A percentile compares a stretch with the other conserved stretches of the same genome.
Evolutionary conservation across 305 asterid genomes (phyloP).

Genomic region (Fraxinus floribunda): DNA sequence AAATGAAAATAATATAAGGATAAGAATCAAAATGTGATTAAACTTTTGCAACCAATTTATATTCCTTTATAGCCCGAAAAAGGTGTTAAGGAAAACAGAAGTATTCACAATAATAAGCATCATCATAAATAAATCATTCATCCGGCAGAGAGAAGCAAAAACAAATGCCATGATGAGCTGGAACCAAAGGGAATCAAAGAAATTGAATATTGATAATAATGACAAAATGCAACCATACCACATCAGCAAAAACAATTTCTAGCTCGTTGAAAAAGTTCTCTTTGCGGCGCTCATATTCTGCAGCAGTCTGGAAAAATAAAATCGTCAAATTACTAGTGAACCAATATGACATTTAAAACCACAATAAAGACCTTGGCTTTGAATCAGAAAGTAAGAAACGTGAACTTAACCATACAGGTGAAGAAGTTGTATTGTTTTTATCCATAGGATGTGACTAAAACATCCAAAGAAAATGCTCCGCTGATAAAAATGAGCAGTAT

Average conservation of each 20-base stretch:
- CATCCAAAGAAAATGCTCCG: background rate
- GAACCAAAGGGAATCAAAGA: background rate
- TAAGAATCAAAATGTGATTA: background rate
- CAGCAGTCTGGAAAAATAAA: slow-evolving; percentile 64
- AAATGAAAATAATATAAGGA: slow-evolving; percentile 7
- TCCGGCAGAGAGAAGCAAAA: background rate
- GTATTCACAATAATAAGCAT: background rate
- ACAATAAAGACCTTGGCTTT: background rate
- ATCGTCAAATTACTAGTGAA: background rate
- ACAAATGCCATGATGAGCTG: background rate
- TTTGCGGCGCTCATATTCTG: slow-evolving; percentile 82
- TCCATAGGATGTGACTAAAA: background rate
- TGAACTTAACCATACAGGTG: background rate
- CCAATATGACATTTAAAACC: background rate
- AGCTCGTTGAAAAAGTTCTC: slow-evolving; percentile 94
- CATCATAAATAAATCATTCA: background rate
- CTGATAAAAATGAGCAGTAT: background rate
- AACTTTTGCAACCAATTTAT: background rate
- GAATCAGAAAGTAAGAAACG: background rate
- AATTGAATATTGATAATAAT: background rate
- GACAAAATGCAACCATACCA: slow-evolving; percentile 48
- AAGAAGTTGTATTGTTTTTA: background rate
- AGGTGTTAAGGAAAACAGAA: background rate
- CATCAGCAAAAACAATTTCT: slow-evolving; percentile 88
- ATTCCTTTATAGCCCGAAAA: background rate